These are phyloP conservation scores for Aureobasidium musti DNA, from an alignment of 2,329 filamentous ascomycete genomes.

Conservation along the genomic window DNA sequence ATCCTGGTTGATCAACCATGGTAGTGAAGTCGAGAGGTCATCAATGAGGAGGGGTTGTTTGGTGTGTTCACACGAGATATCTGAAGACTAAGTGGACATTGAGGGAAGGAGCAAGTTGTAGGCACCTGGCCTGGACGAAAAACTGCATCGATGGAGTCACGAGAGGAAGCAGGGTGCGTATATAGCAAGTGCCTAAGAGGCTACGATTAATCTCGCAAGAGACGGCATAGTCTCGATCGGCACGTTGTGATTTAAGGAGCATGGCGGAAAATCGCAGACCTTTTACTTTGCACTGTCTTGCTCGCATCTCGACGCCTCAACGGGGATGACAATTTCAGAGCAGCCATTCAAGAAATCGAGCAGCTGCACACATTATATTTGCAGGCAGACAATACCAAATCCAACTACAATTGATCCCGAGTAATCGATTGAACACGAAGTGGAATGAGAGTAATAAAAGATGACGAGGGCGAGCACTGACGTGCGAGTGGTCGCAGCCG, in stretches of 20 bases:
- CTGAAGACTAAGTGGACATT: not conserved
- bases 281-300: conserved; percentile 20
- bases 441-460: not conserved
- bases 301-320: not conserved
- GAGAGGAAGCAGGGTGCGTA: not conserved
- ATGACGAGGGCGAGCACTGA: conserved; percentile 12
- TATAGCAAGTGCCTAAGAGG: conserved; percentile 12
- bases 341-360: not conserved
- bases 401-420: not conserved
- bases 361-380: not conserved
- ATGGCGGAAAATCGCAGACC: not conserved
- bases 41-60: not conserved
- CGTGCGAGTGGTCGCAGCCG: conserved; percentile 1
- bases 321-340: conserved; percentile 1
- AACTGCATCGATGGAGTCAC: not conserved
- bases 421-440: not conserved
- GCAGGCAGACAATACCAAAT: not conserved
- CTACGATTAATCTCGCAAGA: conserved; percentile 15
- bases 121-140: not conserved
- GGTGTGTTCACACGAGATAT: not conserved
- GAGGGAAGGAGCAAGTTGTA: conserved; percentile 2
- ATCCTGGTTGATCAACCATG: conserved; percentile 2
- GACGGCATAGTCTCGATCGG: conserved; percentile 14
- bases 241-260: conserved; percentile 15
- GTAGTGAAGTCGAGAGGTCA: not conserved